These are phyloP conservation scores for Fusarium sp. DNA, from an alignment of 2,329 filamentous ascomycete species.

Conservation along the genomic window DNA sequence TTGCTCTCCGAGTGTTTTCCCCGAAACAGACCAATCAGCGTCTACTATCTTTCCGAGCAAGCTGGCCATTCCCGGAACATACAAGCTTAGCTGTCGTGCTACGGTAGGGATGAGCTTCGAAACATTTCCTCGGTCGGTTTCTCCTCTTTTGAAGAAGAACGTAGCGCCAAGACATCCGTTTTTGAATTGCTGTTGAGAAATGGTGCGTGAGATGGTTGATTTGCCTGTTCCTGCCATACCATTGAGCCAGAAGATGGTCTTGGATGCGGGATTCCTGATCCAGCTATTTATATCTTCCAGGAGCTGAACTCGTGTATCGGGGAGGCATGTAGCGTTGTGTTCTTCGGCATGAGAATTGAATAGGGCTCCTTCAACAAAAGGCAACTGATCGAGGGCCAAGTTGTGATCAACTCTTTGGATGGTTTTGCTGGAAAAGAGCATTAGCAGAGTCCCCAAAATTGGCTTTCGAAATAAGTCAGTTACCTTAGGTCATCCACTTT, in stretches of 20 bases:
- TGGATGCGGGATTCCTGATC: constrained; percentile 13
- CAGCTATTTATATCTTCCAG: constrained; percentile 29
- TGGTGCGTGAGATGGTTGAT: constrained; percentile 53
- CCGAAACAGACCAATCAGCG: background rate
- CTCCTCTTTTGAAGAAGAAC: constrained; percentile 58
- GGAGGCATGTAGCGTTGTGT: constrained; percentile 46
- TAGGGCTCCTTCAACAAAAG: constrained; percentile 24
- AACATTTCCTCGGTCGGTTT: constrained; percentile 49
- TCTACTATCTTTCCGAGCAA: background rate
- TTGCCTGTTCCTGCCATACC: constrained; percentile 56
- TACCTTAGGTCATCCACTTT: background rate
- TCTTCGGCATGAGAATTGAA: constrained; percentile 52
- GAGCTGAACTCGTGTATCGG: constrained; percentile 48
- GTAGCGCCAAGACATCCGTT: constrained; percentile 42
- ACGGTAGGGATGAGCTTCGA: constrained; percentile 54
- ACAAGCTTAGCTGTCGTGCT: constrained; percentile 46
- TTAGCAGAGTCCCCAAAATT: no score
- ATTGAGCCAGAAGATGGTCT: constrained; percentile 52
- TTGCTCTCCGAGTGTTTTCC: background rate
- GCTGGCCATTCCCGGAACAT: background rate
- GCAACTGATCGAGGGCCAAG: accelerated
- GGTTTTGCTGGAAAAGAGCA: background rate
- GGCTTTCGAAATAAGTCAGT: accelerated
- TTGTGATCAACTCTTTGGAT: accelerated
- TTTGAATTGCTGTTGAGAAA: constrained; percentile 45